Base-by-base conservation (phyloP, 345 rosid genomes). In the Chamaenerion angustifolium region DNA sequence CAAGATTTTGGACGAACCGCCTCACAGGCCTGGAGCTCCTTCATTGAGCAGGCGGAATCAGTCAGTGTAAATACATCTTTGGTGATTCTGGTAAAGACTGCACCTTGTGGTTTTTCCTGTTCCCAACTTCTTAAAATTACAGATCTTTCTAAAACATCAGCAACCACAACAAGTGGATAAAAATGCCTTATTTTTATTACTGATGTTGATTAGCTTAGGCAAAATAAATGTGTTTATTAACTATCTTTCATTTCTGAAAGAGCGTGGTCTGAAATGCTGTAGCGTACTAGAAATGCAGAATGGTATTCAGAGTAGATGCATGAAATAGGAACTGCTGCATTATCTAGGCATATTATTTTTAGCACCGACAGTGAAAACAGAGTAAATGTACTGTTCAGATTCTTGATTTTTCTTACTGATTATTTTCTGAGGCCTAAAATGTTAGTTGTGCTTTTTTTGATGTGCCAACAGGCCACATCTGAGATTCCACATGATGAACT, bases 31-130 rank as follows among this genome's bases (percentile, higher is more conserved):
- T 92, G 98, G 95, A 75, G 74, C 69, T 76, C 85, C 51, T 92
- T 92, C 65, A 68, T 74, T 27, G 96, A 92, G 81, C 96, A 82
- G 78, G 77, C 77, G 63, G 95, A 87, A 60, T 76, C 88, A 16
- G 60, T 84, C 52, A 64, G 81, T 48, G 77, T 84, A 64, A 75
- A 95, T 45, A 76, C 93, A 42, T 72, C 83, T 66, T 58, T 92
- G 76, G 81, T 80, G 62, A 84, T 87, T 75, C 59, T 92, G 98
- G 98, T 87, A 82, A 1, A 53, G 61, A 50, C 60, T 11, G 43
- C 44, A 17, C 18, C 35, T 16, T 45, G 15, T 19, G 11, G n/a
- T 15, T 52, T 19, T 25, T 15, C 37, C 47, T 55, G 25, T 56
- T 15, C 44, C 16, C 9, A 23, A 23, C 27, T 23, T 23, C 27